Conservation (phyloP, 1,284 basidiomycete species). For the Marasmius fiardii region DNA sequence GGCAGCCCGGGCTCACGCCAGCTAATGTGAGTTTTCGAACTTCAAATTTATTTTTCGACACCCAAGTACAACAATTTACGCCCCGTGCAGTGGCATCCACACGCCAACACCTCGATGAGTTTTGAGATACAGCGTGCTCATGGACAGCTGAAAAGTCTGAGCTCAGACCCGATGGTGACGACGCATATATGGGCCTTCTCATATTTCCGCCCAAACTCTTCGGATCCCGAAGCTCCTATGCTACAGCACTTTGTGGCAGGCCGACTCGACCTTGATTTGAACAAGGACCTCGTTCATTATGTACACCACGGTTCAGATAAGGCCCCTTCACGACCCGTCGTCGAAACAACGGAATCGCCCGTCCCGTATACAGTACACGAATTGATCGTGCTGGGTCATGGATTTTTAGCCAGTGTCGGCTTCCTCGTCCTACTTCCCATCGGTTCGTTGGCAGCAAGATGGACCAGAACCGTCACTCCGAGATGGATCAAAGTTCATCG, state of each 20-base stretch:
- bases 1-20: conserved; percentile 27
- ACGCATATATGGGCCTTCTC: conserved; percentile 57
- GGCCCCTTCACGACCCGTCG: not conserved
- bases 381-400: conserved; percentile 50
- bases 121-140: conserved; percentile 39
- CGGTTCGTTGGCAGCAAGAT: conserved; percentile 59
- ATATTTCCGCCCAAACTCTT: conserved; percentile 36
- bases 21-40: conserved; percentile 22
- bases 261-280: conserved; percentile 40
- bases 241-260: conserved; percentile 47
- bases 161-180: conserved; percentile 25
- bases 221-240: conserved; percentile 34
- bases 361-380: conserved; percentile 26
- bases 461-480: conserved; percentile 50
- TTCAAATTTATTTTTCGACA: too few relatives aligned
- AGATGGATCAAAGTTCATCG: conserved; percentile 61
- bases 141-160: conserved; percentile 21
- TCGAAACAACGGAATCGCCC: not conserved
- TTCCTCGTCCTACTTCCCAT: conserved; percentile 61
- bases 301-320: not conserved
- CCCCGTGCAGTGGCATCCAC: conserved; percentile 24
- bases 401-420: conserved; percentile 47
- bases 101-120: conserved; percentile 30
- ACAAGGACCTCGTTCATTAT: conserved; percentile 28
- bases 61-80: not conserved